phyloP scores from a whole-genome alignment of 2,329 filamentous ascomycete genomes.

The Amauroascus verrucosus region DNA sequence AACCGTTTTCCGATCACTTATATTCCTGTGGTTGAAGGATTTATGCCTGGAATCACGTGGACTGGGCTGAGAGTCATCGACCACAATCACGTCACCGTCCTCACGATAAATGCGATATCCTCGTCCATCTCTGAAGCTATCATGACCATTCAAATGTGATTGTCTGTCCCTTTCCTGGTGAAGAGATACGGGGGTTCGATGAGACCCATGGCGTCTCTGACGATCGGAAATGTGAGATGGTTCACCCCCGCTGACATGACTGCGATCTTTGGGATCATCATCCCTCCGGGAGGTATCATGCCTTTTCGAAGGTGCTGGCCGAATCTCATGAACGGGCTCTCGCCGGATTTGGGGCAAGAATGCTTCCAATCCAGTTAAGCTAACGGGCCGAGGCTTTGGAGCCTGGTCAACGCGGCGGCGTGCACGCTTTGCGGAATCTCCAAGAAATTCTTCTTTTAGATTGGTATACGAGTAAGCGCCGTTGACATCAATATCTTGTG shows the following conservation, averaged over 20 bases:
- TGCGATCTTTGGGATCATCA: slow-evolving; percentile 15
- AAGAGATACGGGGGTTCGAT: slow-evolving; percentile 36
- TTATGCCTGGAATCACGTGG: slow-evolving; percentile 1
- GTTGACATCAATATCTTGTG: slow-evolving; percentile 32
- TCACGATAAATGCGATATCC: slow-evolving; percentile 11
- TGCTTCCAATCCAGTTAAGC: slow-evolving; percentile 32
- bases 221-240: slow-evolving; percentile 30
- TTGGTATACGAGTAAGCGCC: slow-evolving; percentile 41
- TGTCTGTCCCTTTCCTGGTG: slow-evolving; percentile 41
- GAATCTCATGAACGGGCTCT: slow-evolving; percentile 26
- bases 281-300: slow-evolving; percentile 24
- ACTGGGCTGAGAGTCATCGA: slow-evolving; percentile 9
- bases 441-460: slow-evolving; percentile 38
- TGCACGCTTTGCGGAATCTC: slow-evolving; percentile 25
- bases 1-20: neutral
- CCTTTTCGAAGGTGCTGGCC: slow-evolving; percentile 31
- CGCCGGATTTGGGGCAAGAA: slow-evolving; percentile 22
- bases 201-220: slow-evolving; percentile 29
- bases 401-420: slow-evolving; percentile 21
- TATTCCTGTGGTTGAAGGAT: neutral
- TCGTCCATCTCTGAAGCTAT: slow-evolving; percentile 34
- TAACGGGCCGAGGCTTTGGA: slow-evolving; percentile 29
- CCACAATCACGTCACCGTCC: slow-evolving; percentile 6
- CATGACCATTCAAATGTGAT: slow-evolving; percentile 37
- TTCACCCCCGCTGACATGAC: slow-evolving; percentile 16